phyloP scores from a whole-genome alignment of 768 basidiomycete genomes.

The Auricularia sp. region DNA sequence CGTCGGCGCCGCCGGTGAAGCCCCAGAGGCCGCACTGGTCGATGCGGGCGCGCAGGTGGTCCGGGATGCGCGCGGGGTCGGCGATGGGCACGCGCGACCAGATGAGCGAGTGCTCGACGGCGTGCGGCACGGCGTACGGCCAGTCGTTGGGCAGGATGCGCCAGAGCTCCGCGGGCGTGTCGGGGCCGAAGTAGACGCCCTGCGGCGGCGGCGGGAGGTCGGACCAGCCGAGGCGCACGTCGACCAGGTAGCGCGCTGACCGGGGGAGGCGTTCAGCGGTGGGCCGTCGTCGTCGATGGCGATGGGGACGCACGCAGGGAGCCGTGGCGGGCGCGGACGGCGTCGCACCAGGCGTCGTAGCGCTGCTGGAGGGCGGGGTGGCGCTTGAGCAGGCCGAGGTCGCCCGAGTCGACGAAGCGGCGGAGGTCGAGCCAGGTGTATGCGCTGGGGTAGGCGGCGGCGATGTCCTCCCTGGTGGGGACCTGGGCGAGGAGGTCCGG shows the following conservation, averaged over 20 bases:
- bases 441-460: constrained; percentile 58
- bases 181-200: constrained; percentile 48
- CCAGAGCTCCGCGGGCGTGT: constrained; percentile 47
- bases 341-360: constrained; percentile 50
- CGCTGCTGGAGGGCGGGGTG: constrained; percentile 58
- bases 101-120: constrained; percentile 64
- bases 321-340: constrained; percentile 51
- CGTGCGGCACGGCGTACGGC: constrained; percentile 78
- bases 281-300: constrained; percentile 11
- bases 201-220: constrained; percentile 2
- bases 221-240: constrained; percentile 68
- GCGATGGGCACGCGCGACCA: constrained; percentile 72
- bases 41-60: constrained; percentile 35
- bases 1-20: constrained; percentile 50
- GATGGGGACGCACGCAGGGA: constrained; percentile 42
- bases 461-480: constrained; percentile 59
- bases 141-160: constrained; percentile 78
- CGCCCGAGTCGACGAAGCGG: constrained; percentile 70
- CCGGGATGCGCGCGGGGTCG: constrained; percentile 39
- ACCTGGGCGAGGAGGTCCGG: not conserved
- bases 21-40: constrained; percentile 59
- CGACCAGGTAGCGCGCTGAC: constrained; percentile 62
- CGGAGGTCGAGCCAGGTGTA: constrained; percentile 72
- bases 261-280: not conserved
- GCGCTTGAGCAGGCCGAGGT: constrained; percentile 71